phyloP scores from a whole-genome alignment of 305 asterid genomes.

The Fraxinus xanthoxyloides region DNA sequence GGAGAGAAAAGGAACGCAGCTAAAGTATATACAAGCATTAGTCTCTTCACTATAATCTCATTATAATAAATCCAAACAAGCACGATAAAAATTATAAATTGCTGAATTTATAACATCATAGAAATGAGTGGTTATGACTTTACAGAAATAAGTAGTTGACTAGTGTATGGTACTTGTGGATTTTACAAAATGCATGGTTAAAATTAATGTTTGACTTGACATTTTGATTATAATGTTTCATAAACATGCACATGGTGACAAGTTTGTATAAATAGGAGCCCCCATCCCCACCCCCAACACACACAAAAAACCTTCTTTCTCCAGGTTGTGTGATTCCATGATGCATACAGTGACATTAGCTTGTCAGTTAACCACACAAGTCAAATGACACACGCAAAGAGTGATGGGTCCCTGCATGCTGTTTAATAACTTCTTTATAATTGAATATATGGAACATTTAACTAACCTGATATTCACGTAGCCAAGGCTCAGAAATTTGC shows the following conservation, averaged over 20 bases:
- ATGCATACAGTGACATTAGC: neutral
- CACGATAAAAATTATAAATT: neutral
- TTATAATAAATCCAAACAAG: neutral
- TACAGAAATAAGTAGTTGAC: neutral
- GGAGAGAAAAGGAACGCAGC: neutral
- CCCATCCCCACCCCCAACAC: neutral
- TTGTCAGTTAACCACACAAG: neutral
- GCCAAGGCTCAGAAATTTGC: slow-evolving; percentile 81
- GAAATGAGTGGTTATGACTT: neutral
- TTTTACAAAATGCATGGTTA: neutral
- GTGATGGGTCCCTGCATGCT: neutral
- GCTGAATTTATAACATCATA: neutral
- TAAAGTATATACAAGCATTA: neutral
- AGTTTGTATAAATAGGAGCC: neutral
- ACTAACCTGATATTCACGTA: slow-evolving; percentile 91
- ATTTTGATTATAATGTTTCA: neutral
- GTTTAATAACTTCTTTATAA: neutral
- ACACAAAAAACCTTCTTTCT: neutral
- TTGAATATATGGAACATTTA: neutral
- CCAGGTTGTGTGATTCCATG: neutral
- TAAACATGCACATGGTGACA: neutral
- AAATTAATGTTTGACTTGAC: neutral
- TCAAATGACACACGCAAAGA: neutral
- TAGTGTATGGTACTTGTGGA: neutral
- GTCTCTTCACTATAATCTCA: neutral